Conservation (phyloP, 139 green algal species). For the Choricystis sp. region DNA sequence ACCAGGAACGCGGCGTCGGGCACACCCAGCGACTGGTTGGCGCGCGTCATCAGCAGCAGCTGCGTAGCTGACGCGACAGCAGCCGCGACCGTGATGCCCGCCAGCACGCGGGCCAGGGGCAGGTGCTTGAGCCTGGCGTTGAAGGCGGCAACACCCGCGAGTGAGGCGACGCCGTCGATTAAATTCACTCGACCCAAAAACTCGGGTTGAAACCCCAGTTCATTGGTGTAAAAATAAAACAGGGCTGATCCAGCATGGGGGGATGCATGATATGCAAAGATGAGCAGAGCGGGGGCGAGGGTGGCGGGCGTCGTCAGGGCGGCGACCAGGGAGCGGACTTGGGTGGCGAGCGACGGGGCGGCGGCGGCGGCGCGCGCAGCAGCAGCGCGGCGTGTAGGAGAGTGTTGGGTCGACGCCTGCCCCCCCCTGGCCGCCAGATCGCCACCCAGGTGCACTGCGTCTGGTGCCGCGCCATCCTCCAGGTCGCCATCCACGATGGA, state of each 20-base stretch:
- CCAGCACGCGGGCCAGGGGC: neutral
- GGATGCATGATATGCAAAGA: neutral
- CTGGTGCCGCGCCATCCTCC: too few relatives aligned
- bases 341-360: neutral
- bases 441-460: too few relatives aligned
- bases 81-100: neutral
- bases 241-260: neutral
- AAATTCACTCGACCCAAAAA: slow-evolving; percentile 72
- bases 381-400: neutral
- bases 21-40: slow-evolving; percentile 35
- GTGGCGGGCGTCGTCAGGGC: neutral
- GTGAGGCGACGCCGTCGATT: slow-evolving; percentile 35
- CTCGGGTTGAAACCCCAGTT: neutral
- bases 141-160: slow-evolving; percentile 36
- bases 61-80: slow-evolving; percentile 36
- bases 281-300: slow-evolving; percentile 2
- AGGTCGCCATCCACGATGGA: too few relatives aligned
- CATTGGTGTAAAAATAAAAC: slow-evolving; percentile 8
- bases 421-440: too few relatives aligned
- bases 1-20: slow-evolving; percentile 68
- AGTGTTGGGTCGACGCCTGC: neutral
- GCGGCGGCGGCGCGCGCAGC: neutral
- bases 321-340: slow-evolving; percentile 1
- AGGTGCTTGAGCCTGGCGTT: slow-evolving; percentile 37
- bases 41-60: slow-evolving; percentile 37